phyloP scores from a whole-genome alignment of 139 green algal species.

The Coelastrella sp. region DNA sequence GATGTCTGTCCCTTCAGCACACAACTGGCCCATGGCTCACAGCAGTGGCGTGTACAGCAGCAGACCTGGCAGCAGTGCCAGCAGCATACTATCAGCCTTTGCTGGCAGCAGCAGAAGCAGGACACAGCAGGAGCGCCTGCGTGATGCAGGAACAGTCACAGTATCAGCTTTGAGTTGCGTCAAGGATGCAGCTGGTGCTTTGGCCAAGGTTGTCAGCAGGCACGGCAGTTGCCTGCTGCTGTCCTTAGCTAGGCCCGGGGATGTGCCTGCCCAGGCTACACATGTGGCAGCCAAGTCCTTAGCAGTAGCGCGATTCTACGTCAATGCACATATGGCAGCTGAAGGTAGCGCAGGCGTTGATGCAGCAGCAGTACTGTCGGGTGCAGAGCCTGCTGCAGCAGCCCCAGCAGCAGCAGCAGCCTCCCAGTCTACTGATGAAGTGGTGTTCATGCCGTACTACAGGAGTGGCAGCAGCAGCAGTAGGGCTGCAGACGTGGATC shows the following conservation, averaged over 20 bases:
- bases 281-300: slow-evolving; percentile 52
- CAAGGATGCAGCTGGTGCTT: slow-evolving; percentile 45
- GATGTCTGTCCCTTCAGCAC: neutral
- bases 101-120: neutral
- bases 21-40: neutral
- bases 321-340: slow-evolving; percentile 45
- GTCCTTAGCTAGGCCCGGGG: neutral
- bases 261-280: slow-evolving; percentile 5
- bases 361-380: slow-evolving; percentile 33
- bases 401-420: neutral
- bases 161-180: slow-evolving; percentile 34
- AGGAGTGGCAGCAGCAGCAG: neutral
- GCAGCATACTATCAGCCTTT: neutral
- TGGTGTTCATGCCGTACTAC: slow-evolving; percentile 42
- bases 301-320: slow-evolving; percentile 47
- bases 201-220: slow-evolving; percentile 44
- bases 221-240: slow-evolving; percentile 48
- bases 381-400: too few relatives aligned
- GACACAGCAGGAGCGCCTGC: neutral
- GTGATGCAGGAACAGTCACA: slow-evolving; percentile 30
- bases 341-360: slow-evolving; percentile 31
- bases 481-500: neutral
- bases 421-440: slow-evolving; percentile 1
- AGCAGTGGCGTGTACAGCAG: slow-evolving; percentile 19
- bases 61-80: slow-evolving; percentile 39